Evolutionary conservation across 257 asterid species (phyloP), one percentile per base, ranked within the genome.

Genomic region (Cruciata laevipes): DNA sequence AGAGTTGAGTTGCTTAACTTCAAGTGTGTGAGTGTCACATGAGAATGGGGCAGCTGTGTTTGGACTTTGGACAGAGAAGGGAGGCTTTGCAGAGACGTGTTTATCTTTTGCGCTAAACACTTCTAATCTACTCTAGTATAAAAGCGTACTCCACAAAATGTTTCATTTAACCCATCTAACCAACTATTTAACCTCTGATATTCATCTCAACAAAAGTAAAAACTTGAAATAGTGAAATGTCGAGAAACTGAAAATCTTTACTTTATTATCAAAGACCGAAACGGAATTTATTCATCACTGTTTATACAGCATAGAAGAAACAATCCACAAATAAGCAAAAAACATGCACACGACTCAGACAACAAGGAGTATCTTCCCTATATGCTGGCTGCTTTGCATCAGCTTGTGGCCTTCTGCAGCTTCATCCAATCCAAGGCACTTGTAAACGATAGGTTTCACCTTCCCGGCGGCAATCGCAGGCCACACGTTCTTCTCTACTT

Each of bases 401-500:
- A 94, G 73, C 64, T 60, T 77, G 78, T 90, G 99, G 72, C 84
- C 97, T 71, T 84, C 99, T 2, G 81, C 89, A 68, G 87, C 96
- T 70, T 88, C 89, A 62, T 68, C 87, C 31, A 90, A 68, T 0
- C 91, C 89, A 65, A 90, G 74, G 52, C 64, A 57, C 81, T 85
- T 79, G 79, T 85, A 85, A 71, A 94, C 86, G 27, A 94, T 72
- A 9, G 97, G 93, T 77, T 85, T 94, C 58, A 90, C 75, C 79
- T 88, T 81, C 11, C 97, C 99, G 3, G 85, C 80, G 12, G 83
- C 87, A 13, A 94, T 84, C 62, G 89, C 96, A 0, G 99, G 96
- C 97, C 97, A 90, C 27, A 94, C 96, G 61, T 82, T 80, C 81
- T 84, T 90, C 85, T 90, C 97, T 78, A 90, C 97, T 77, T 88